A percentile compares a stretch with the other conserved stretches of the same genome.
These are phyloP conservation scores for Trichophyton rubrum DNA, from an alignment of 2,329 filamentous ascomycete genomes.

Conservation along the genomic window DNA sequence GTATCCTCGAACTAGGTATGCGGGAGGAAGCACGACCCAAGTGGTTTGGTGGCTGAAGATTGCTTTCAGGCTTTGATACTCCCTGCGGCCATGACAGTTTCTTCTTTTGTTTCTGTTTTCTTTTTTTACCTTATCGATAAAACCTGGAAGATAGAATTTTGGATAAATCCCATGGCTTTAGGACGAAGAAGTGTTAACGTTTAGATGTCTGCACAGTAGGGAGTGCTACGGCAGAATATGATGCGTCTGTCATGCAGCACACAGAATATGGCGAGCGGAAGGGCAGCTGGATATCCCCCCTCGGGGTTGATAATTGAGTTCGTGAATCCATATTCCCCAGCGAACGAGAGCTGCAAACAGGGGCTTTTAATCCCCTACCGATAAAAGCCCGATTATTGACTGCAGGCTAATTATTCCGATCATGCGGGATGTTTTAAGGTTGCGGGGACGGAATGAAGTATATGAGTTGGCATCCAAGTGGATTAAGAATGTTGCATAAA, in stretches of 20 bases:
- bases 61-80: neutral
- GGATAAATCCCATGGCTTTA: too few relatives aligned
- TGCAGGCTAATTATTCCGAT: neutral
- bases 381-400: neutral
- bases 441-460: neutral
- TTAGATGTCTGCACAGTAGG: neutral
- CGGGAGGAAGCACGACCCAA: neutral
- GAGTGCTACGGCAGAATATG: neutral
- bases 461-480: neutral
- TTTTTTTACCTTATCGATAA: neutral
- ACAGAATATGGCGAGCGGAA: neutral
- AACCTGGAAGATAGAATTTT: neutral
- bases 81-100: neutral
- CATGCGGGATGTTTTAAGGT: neutral
- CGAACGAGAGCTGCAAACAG: neutral
- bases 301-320: neutral
- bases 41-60: neutral
- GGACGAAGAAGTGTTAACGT: neutral
- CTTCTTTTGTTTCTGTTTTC: neutral
- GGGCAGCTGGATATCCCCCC: neutral
- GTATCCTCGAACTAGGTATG: neutral
- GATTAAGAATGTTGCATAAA: neutral
- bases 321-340: neutral
- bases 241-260: neutral
- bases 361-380: neutral